Base-by-base conservation (phyloP, 805 yeast species). In the Kodamaea kaohsiungensis region DNA sequence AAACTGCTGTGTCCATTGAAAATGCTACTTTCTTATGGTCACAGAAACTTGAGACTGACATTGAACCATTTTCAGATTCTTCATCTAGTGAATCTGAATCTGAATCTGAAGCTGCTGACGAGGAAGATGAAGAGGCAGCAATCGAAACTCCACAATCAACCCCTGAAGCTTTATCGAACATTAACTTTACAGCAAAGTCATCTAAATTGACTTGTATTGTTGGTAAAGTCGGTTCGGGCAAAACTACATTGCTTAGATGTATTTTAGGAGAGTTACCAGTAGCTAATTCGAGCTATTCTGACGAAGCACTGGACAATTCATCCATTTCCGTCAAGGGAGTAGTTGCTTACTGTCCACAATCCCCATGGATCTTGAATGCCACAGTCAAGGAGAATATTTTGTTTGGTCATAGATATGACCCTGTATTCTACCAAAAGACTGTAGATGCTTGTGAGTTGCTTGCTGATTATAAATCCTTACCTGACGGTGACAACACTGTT, bases 151-250 rank as follows among this genome's bases (percentile, higher is more conserved):
- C 19, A 30, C 12, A 30, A 7, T 4, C 43, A 10, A 35, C 19
- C 9, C 42, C 48, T n/a, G 39, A 15, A 15, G 53, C 53, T 1
- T 66, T 7, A 54, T 63, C 47, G 45, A 51, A 38, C 45, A 60
- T 47, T 54, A 61, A 39, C 40, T 67, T 65, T 38, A 45, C 54
- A 6, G 70, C 65, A 12, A 61, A 43, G 37, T 65, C 66, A 49
- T 73, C 76, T n/a, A 61, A 67, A 37, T 62, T 75, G 60, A 65
- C 76, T 4, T 74, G 79, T 62, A 57, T 75, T n/a, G 76, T 74
- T 13, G 79, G 78, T 7, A 65, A 66, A 51, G 78, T 74, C 18
- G 79, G 79, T 2, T 56, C 70, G 27, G 79, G 79, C 37, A 75
- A 75, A 53, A 62, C 77, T 15, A 73, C 77, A 0, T 60, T 75